Evolutionary conservation across 805 yeast genomes (phyloP), one percentile per base, ranked within the genome.

Genomic region (Grigorovia yakushimaensis): DNA sequence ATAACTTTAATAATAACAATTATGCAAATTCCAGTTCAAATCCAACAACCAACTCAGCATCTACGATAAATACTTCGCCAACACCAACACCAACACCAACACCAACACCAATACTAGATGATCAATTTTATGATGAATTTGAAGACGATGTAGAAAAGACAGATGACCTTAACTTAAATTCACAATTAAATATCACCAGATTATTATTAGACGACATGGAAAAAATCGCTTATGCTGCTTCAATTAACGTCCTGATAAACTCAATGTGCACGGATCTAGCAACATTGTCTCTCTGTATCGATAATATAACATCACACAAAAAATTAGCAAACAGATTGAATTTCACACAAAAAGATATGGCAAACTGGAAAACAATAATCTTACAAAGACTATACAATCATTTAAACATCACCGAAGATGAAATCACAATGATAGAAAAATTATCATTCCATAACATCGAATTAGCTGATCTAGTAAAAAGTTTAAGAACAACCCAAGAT

Each of bases 181-280:
- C 57, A 44, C 94, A 89, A 48, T 69, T 93, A 52, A 78, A 78
- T 46, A 76, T 91, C 1, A 93, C 97, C 5, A 87, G 82, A 61
- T 77, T 79, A 21, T 77, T 93, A 78, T 72, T 93, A 15, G 73
- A 80, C 7, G 98, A 88, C 17, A 72, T 83, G 15, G 96, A 93
- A 62, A 82, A 86, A 57, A 82, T 89, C 51, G 98, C 98, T 2
- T 93, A 93, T 60, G 84, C 85, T 6, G 98, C 96, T 0, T 72
- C 91, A 9, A 80, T 84, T 8, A 83, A 85, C 54, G 74, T 93
- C 35, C 73, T 84, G 5, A 75, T 82, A 45, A 85, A 84, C 21
- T 85, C 84, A 19, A 79, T 88, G 83, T 95, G 95, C 18, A 77
- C 86, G 0, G 80, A 79, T n/a, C 66, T 89, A 49, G 89, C 93